A percentile compares a stretch with the other conserved stretches of the same genome.
phyloP scores from a whole-genome alignment of 2,329 filamentous ascomycete genomes.

The Arthroderma uncinatum region DNA sequence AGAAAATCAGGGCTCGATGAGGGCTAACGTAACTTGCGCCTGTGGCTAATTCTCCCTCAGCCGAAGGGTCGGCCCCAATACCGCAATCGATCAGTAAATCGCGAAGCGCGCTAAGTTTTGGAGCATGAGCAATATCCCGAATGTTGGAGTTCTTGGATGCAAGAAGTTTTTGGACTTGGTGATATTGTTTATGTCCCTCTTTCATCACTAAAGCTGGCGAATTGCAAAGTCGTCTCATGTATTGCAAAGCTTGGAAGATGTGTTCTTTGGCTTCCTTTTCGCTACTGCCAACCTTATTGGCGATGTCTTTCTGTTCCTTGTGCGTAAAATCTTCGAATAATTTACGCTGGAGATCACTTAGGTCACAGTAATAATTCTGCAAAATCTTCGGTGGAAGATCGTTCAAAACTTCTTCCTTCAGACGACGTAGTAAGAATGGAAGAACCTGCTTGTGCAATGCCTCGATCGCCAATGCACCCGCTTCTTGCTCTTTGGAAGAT shows the following conservation, averaged over 20 bases:
- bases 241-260: constrained; percentile 97
- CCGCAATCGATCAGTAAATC: constrained; percentile 97
- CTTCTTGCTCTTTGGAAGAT: constrained; percentile 96
- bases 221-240: constrained; percentile 99
- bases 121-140: constrained; percentile 76
- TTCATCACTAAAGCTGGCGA: constrained; percentile 95
- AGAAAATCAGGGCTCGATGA: constrained; percentile 92
- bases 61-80: constrained; percentile 66
- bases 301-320: constrained; percentile 80
- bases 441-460: constrained; percentile 97
- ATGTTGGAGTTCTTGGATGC: constrained; percentile 68
- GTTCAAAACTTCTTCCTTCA: constrained; percentile 95
- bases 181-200: constrained; percentile 80
- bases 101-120: constrained; percentile 79
- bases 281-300: constrained; percentile 67
- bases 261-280: constrained; percentile 95
- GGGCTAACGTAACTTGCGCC: constrained; percentile 77
- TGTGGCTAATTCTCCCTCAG: constrained; percentile 46
- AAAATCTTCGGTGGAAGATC: constrained; percentile 96
- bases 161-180: constrained; percentile 71
- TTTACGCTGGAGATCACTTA: constrained; percentile 86
- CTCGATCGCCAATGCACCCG: constrained; percentile 88
- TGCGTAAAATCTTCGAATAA: constrained; percentile 94
- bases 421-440: constrained; percentile 84
- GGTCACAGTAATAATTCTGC: constrained; percentile 98